These are phyloP conservation scores for Neonectria neomacrospora DNA, from an alignment of 2,329 filamentous ascomycete genomes.

Conservation along the genomic window DNA sequence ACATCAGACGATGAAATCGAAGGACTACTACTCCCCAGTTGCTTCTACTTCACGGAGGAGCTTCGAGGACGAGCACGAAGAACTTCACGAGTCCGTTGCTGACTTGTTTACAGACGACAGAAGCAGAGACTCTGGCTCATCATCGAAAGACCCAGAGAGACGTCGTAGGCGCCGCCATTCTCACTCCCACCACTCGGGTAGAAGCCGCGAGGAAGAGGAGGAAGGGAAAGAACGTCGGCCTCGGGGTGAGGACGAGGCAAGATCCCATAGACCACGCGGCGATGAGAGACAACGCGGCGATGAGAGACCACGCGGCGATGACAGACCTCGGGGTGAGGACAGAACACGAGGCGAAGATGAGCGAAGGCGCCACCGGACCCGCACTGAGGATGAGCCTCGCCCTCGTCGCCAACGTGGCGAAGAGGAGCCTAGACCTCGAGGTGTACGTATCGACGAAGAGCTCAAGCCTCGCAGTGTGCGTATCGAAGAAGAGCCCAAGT, in stretches of 20 bases:
- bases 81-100: constrained; percentile 61
- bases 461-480: constrained; percentile 28
- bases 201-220: constrained; percentile 49
- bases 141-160: constrained; percentile 52
- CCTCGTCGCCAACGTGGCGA: constrained; percentile 35
- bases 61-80: constrained; percentile 52
- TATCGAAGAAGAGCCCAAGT: constrained; percentile 28
- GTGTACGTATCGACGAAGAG: constrained; percentile 36
- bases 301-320: constrained; percentile 29
- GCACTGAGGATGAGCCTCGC: constrained; percentile 37
- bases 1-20: constrained; percentile 39
- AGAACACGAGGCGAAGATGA: constrained; percentile 38
- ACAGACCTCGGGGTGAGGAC: neutral
- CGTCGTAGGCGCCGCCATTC: constrained; percentile 56
- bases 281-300: constrained; percentile 24
- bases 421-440: constrained; percentile 33
- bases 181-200: constrained; percentile 48
- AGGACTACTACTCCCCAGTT: constrained; percentile 48
- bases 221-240: constrained; percentile 43
- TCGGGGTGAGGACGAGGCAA: constrained; percentile 41
- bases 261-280: constrained; percentile 35
- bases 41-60: constrained; percentile 47
- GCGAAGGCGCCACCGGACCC: constrained; percentile 42
- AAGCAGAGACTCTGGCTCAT: constrained; percentile 51
- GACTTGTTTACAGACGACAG: constrained; percentile 67